These are phyloP conservation scores for Rhizopogon rudus DNA, from an alignment of 768 basidiomycete species.

Conservation along the genomic window DNA sequence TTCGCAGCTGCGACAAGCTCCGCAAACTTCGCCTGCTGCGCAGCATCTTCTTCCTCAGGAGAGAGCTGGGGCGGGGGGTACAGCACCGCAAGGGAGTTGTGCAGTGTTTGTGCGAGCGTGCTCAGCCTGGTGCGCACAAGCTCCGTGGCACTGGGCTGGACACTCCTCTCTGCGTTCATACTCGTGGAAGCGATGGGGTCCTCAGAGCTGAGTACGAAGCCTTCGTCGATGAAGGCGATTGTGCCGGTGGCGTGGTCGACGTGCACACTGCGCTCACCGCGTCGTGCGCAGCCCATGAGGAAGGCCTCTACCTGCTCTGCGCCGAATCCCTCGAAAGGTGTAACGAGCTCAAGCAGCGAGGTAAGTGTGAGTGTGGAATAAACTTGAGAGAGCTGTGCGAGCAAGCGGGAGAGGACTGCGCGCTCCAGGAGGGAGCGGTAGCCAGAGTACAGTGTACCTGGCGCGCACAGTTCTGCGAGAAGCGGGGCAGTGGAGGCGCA, in stretches of 20 bases:
- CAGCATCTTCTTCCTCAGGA: slow-evolving; percentile 42
- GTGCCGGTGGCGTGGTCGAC: slow-evolving; percentile 86
- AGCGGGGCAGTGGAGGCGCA: slow-evolving; percentile 76
- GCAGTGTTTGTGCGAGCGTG: slow-evolving; percentile 66
- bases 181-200: slow-evolving; percentile 16
- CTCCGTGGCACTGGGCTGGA: slow-evolving; percentile 70
- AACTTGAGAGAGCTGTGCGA: slow-evolving; percentile 88
- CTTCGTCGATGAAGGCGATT: slow-evolving; percentile 80
- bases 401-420: slow-evolving; percentile 85
- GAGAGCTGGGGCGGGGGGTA: slow-evolving; percentile 36
- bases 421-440: slow-evolving; percentile 90
- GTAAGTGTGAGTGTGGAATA: slow-evolving; percentile 83
- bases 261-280: slow-evolving; percentile 80
- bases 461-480: slow-evolving; percentile 51
- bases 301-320: slow-evolving; percentile 86
- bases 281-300: slow-evolving; percentile 86
- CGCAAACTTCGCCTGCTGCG: slow-evolving; percentile 50
- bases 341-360: slow-evolving; percentile 72
- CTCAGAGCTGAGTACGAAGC: slow-evolving; percentile 46
- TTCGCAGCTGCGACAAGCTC: slow-evolving; percentile 60
- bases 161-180: slow-evolving; percentile 35
- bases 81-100: slow-evolving; percentile 60
- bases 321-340: slow-evolving; percentile 58
- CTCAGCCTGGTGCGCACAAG: slow-evolving; percentile 76
- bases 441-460: slow-evolving; percentile 51